Conservation (phyloP, 1,284 basidiomycete genomes). For the Leccinum fuscescens region DNA sequence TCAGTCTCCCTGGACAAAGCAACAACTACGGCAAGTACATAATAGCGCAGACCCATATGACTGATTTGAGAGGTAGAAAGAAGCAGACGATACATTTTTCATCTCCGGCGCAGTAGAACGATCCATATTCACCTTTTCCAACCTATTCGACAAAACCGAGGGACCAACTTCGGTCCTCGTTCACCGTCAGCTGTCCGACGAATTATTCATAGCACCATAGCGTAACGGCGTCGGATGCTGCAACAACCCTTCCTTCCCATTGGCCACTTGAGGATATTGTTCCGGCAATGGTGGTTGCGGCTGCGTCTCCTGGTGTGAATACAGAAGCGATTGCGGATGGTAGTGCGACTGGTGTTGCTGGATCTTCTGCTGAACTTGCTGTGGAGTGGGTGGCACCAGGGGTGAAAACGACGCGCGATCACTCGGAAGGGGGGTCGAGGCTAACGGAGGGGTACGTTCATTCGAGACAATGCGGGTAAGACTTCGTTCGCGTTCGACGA, state of each 20-base stretch:
- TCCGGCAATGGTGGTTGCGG: not conserved
- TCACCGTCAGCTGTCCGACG: not conserved
- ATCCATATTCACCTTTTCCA: not conserved
- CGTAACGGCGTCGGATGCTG: constrained; percentile 13
- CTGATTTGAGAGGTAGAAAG: not conserved
- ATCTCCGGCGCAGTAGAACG: not conserved
- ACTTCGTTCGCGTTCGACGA: constrained; percentile 44
- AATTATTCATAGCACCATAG: constrained; percentile 18
- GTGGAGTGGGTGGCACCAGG: constrained; percentile 17
- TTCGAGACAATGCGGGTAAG: constrained; percentile 10
- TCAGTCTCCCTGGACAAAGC: not conserved
- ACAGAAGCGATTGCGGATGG: not conserved
- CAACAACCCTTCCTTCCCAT: constrained; percentile 4
- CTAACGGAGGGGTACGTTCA: constrained; percentile 20
- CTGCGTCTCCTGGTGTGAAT: not conserved
- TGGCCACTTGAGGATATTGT: not conserved
- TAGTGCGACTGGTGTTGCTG: constrained; percentile 23
- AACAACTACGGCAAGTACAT: not conserved
- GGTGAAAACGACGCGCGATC: constrained; percentile 13
- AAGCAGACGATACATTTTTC: not conserved
- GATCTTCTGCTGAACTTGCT: constrained; percentile 24
- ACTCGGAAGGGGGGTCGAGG: constrained; percentile 13
- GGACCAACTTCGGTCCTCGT: not conserved
- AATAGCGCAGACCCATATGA: not conserved
- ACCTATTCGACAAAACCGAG: not conserved